These are phyloP conservation scores for Candida buenavistaensis DNA, from an alignment of 1,139 yeast species.

Conservation along the genomic window DNA sequence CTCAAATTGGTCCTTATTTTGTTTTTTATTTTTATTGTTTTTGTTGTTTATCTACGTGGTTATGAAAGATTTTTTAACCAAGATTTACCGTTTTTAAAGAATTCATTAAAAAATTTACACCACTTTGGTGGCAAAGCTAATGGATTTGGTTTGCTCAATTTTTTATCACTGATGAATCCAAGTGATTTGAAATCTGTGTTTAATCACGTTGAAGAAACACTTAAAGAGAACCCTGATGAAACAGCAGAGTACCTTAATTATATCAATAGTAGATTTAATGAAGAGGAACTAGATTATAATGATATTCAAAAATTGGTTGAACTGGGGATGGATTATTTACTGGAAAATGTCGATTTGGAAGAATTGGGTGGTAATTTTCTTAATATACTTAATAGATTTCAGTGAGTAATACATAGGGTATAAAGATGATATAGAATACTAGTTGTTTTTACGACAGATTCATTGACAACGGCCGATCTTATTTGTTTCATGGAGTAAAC, in stretches of 20 bases:
- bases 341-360: conserved; percentile 14
- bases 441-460: not conserved
- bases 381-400: conserved; percentile 6
- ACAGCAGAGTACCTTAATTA: conserved; percentile 20
- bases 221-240: conserved; percentile 9
- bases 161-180: conserved; percentile 3
- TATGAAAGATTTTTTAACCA: conserved; percentile 18
- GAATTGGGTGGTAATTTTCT: conserved; percentile 14
- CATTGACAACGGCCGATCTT: too few species aligned
- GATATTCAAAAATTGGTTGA: conserved; percentile 18
- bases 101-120: conserved; percentile 3
- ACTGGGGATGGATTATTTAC: conserved; percentile 16
- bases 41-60: conserved; percentile 21
- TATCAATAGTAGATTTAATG: conserved; percentile 18
- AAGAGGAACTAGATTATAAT: conserved; percentile 13
- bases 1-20: conserved; percentile 19
- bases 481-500: too few species aligned
- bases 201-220: conserved; percentile 6
- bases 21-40: conserved; percentile 12
- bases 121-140: conserved; percentile 3
- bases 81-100: conserved; percentile 19
- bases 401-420: not conserved
- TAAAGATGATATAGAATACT: not conserved
- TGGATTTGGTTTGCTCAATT: conserved; percentile 1
- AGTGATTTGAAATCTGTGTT: conserved; percentile 6